These are phyloP conservation scores for Elsinoe ampelina DNA, from an alignment of 2,329 filamentous ascomycete species.

Conservation along the genomic window DNA sequence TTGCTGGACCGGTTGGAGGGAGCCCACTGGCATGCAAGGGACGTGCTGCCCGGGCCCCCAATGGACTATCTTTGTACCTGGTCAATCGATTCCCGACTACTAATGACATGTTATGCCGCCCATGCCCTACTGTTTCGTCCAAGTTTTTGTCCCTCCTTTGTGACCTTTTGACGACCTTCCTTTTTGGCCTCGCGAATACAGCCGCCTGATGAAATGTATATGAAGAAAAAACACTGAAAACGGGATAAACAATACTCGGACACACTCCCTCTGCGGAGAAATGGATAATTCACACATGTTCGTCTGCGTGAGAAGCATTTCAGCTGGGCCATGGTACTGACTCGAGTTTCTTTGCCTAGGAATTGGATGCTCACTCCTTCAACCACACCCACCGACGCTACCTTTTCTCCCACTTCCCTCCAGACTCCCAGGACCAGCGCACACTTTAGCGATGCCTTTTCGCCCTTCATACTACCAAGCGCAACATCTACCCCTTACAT, in stretches of 20 bases:
- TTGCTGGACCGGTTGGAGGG: conserved; percentile 12
- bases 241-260: not conserved
- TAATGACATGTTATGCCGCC: not conserved
- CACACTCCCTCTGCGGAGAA: not conserved
- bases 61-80: conserved; percentile 7
- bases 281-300: conserved; percentile 9
- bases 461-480: conserved; percentile 24
- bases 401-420: conserved; percentile 30
- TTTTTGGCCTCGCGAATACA: not conserved
- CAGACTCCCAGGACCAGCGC: conserved; percentile 38
- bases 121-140: conserved; percentile 7
- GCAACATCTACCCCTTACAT: conserved; percentile 24
- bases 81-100: conserved; percentile 8
- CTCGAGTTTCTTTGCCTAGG: conserved; percentile 10
- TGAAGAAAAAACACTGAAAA: not conserved
- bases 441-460: conserved; percentile 44
- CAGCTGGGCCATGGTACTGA: conserved; percentile 18
- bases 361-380: conserved; percentile 37
- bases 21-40: conserved; percentile 7
- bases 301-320: not conserved
- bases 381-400: conserved; percentile 38
- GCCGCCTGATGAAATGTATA: conserved; percentile 8
- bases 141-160: conserved; percentile 1
- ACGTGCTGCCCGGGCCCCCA: not conserved
- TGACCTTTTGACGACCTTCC: not conserved